A percentile compares a stretch with the other conserved stretches of the same genome.
These are phyloP conservation scores for Euphorbia celastroides DNA, from an alignment of 441 rosid genomes.

Conservation along the genomic window DNA sequence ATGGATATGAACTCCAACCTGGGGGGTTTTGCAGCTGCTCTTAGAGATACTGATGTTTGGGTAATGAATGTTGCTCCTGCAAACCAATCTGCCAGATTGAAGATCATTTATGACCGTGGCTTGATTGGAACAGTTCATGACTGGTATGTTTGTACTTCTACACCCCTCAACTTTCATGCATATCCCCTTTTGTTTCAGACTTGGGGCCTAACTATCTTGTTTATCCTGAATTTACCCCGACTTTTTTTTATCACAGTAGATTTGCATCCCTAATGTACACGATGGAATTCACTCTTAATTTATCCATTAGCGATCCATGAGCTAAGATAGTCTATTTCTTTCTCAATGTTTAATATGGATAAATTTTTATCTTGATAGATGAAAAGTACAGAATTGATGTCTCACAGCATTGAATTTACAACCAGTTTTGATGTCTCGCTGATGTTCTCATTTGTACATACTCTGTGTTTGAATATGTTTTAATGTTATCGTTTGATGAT, in stretches of 20 bases:
- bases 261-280: not conserved
- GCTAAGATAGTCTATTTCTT: not conserved
- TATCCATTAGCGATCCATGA: not conserved
- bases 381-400: not conserved
- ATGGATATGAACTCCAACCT: conserved; percentile 95
- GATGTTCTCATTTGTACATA: not conserved
- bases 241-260: not conserved
- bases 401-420: no score
- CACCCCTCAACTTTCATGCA: not conserved
- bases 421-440: not conserved
- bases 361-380: not conserved
- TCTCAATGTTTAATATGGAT: not conserved
- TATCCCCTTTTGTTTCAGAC: not conserved
- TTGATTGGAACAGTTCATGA: conserved; percentile 92
- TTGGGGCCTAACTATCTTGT: not conserved
- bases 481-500: not conserved
- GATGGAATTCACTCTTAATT: not conserved
- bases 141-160: conserved; percentile 41
- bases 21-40: conserved; percentile 86
- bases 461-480: not conserved
- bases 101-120: conserved; percentile 84
- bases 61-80: conserved; percentile 89
- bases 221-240: not conserved
- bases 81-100: conserved; percentile 53
- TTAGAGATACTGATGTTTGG: conserved; percentile 77